Evolutionary conservation across 2,329 filamentous ascomycete genomes (phyloP), one percentile per base, ranked within the genome.

Genomic region (Cladophialophora exuberans): DNA sequence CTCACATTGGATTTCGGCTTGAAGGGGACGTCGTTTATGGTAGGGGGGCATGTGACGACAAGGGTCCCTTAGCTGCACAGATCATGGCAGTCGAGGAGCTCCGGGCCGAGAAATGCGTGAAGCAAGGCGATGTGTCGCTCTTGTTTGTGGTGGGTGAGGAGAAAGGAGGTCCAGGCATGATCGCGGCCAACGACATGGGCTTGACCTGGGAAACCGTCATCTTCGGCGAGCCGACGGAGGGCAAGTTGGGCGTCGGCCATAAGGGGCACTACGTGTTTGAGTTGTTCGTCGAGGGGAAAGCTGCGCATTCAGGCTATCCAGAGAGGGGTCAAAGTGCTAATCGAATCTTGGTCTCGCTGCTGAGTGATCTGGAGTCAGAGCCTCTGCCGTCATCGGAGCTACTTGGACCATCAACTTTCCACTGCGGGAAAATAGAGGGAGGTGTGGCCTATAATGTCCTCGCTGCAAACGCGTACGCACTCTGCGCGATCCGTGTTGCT

Each of bases 21-120:
- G 63, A 64, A 45, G 66, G 68, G 13, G 66, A 76, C 30, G 76
- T 71, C 11, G 88, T 93, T 56, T 81, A 79, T 47, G 90, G 90
- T 2, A 84, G 90, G 26, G 90, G 72, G 67, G 13, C 81, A 86
- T 67, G 85, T 83, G 63, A 89, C 38, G 71, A 71, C 28, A 65
- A 89, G 68, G 85, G 76, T 11, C 82, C 79, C 64, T 79, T 94
- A 10, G 89, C 90, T 0, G 80, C 89, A 6, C 88, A 92, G 70
- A 83, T 93, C 56, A 81, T 80, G 18, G 90, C 90, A 0, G 73
- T 89, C 3, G 73, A 81, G 57, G 73, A 81, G 61, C 76, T 89
- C 6, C 66, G 83, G 3, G 65, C 68, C 0, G 62, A 72, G 0
- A 67, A 67, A 0, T 64, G 70, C 28, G 70, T 83, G 31, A 36